Percentiles rank a stretch among this genome's conserved stretches.
These are phyloP conservation scores for Lepidium aucheri DNA, from an alignment of 345 rosid species.

Conservation along the genomic window DNA sequence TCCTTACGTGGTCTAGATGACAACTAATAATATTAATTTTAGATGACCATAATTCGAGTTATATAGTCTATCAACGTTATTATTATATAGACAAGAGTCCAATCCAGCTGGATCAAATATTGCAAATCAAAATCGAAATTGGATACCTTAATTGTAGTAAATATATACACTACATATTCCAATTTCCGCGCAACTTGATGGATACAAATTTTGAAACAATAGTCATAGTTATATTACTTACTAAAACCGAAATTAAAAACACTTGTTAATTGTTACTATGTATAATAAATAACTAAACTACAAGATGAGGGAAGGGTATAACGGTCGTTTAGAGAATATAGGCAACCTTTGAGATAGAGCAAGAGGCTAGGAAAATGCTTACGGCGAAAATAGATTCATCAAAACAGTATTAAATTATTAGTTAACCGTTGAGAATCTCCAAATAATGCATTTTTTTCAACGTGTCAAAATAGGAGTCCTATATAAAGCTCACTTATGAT, in stretches of 20 bases:
- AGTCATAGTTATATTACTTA: neutral
- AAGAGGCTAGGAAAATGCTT: conserved; percentile 18
- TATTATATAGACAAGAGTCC: neutral
- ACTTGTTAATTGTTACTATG: neutral
- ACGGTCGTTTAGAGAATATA: neutral
- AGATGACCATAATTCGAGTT: neutral
- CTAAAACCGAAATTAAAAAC: neutral
- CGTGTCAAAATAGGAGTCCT: conserved; percentile 4
- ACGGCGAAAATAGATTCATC: conserved; percentile 26
- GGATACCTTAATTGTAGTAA: no score
- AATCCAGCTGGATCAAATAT: neutral
- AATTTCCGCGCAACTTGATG: neutral
- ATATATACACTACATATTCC: no score
- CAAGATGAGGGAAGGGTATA: conserved; percentile 2
- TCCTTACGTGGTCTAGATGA: neutral
- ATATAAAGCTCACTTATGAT: neutral
- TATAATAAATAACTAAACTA: neutral
- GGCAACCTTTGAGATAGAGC: conserved; percentile 20
- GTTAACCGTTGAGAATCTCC: conserved; percentile 35
- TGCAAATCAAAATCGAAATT: neutral
- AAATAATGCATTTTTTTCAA: neutral
- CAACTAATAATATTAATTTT: neutral
- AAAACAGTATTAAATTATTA: neutral
- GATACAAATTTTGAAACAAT: neutral
- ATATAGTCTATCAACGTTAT: neutral